Base-by-base conservation (phyloP, 2,329 filamentous ascomycete genomes). In the Orbilia ellipsospora region DNA sequence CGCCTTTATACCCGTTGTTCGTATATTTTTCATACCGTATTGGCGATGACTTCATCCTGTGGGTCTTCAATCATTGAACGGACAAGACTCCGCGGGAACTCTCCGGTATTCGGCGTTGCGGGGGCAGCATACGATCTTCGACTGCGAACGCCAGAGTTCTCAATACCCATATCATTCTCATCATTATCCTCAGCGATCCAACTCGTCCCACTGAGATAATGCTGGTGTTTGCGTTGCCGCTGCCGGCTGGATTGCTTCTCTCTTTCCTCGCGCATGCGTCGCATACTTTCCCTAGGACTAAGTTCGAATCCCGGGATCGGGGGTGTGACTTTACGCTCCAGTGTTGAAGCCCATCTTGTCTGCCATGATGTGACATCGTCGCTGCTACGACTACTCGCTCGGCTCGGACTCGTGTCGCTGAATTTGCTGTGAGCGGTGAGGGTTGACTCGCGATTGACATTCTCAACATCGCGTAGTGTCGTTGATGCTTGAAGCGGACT, bases 301-400 rank as follows among this genome's bases (percentile, higher is more conserved):
- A 75, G 52, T 18, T 75, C 70, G 48, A 75, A 75, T 12, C 70
- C 70, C 7, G 70, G 70, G 56, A 75, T 75, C 13, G 70, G 70
- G n/a, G 70, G 70, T 5, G 70, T 75, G 8, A 75, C 63, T 44
- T 75, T 75, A 18, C 70, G 70, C 51, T 75, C 70, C 10, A 75
- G 28, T 13, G 70, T 64, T 26, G 64, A 63, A 5, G 70, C 70
- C 70, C 70, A 75, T 20, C 57, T 64, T 15, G 57, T 42, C 26
- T 75, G 70, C 70, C 70, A 75, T 15, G 70, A 26, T 0, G 69
- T 50, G 15, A 36, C 31, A 2, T 56, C 65, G 15, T 67, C 61
- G 20, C 42, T 64, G 13, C 26, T 65, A 20, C 52, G 36, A 5
- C 23, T 51, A 28, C 56, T 48, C 13, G 59, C 28, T 1, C 20